phyloP scores from a whole-genome alignment of 2,329 filamentous ascomycete species.

The Chaetothyriales sp. region DNA sequence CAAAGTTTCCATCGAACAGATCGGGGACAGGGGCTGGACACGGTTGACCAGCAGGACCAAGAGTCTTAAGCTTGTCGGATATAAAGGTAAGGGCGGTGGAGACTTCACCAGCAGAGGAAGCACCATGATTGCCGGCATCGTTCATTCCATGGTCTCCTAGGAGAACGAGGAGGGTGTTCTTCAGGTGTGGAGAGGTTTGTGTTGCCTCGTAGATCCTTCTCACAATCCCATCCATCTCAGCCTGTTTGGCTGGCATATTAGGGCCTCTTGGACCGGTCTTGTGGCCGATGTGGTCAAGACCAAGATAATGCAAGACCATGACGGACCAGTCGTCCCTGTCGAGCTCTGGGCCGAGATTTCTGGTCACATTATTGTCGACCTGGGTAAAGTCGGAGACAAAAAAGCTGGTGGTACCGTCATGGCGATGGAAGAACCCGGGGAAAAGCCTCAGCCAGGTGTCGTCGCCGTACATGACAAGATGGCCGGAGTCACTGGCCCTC shows the following conservation, averaged over 20 bases:
- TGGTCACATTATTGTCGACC: constrained; percentile 93
- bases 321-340: constrained; percentile 70
- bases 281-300: constrained; percentile 92
- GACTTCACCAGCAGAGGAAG: constrained; percentile 84
- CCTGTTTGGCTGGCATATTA: constrained; percentile 85
- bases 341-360: constrained; percentile 68
- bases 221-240: constrained; percentile 81
- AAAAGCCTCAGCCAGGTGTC: constrained; percentile 98
- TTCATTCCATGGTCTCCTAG: constrained; percentile 99
- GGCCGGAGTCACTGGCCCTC: constrained; percentile 53
- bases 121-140: constrained; percentile 90
- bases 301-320: constrained; percentile 89
- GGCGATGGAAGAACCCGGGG: constrained; percentile 68
- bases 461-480: constrained; percentile 87
- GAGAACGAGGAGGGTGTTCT: constrained; percentile 67
- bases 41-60: constrained; percentile 14
- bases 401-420: constrained; percentile 91
- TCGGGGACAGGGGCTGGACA: constrained; percentile 38
- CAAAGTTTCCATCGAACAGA: constrained; percentile 45
- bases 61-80: constrained; percentile 54
- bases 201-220: constrained; percentile 62
- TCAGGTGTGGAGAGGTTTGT: constrained; percentile 51
- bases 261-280: constrained; percentile 79
- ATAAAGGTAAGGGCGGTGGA: constrained; percentile 85
- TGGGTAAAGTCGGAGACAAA: constrained; percentile 98